Evolutionary conservation across 176 grass and related monocot species (phyloP), one percentile per base, ranked within the genome.

Genomic region (Lolium rigidum): DNA sequence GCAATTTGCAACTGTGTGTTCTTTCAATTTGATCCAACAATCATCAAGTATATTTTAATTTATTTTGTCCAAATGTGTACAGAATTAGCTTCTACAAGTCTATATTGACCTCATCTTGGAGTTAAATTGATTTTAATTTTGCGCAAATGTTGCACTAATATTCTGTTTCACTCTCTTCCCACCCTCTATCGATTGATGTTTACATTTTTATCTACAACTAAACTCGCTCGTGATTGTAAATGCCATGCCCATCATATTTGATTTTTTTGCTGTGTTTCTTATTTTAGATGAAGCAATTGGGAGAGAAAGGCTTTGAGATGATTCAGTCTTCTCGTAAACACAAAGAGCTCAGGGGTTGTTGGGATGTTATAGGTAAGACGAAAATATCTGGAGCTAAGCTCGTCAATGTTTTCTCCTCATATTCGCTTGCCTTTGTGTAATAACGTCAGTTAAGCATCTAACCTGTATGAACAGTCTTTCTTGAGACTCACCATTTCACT

Each of bases 251-350:
- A 10, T 25, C 74, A 70, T 80, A 52, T 6, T 55, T 92, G 16
- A 80, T 74, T 10, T 14, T n/a, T 85, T 62, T 15, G 38, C 52
- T 63, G 16, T 77, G 21, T 80, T 74, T 82, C 85, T 58, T 35
- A 13, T 80, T 90, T 78, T 87, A 98, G 93, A 76, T 73, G 75
- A 87, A 95, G 76, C 91, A 95, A 82, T 79, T 98, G 73, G 93
- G 93, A 63, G 91, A 95, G 69, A 79, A 93, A 41, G 93, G 95
- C 10, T 46, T 77, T 61, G 75, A 95, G 25, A 98, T 95, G 89
- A 46, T 98, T 90, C 80, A 75, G 43, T 15, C 31, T 5, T 12
- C 49, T 82, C 2, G 0, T 0, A 84, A 90, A 44, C 56, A 93
- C 80, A 81, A 77, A 46, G 74, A 91, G 63, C 1, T 83, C 21